These are phyloP conservation scores for Sphagnum magellanicum DNA, from an alignment of 228 moss, liverwort and hornwort genomes.

Conservation along the genomic window DNA sequence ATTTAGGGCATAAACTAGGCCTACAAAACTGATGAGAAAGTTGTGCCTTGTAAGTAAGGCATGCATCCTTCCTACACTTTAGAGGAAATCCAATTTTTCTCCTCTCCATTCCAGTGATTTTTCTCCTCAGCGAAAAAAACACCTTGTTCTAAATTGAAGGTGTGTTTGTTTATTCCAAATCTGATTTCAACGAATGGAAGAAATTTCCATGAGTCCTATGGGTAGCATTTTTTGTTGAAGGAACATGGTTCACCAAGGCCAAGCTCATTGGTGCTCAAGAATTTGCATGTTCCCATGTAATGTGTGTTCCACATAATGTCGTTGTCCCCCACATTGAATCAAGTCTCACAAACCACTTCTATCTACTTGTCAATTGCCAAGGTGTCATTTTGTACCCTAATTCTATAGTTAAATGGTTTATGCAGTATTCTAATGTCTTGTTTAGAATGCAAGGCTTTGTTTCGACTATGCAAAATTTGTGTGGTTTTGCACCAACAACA, in stretches of 20 bases:
- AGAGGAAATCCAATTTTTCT: too few species aligned
- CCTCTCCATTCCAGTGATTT: too few species aligned
- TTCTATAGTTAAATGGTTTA: too few species aligned
- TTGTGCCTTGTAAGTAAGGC: too few species aligned
- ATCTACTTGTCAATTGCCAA: too few species aligned
- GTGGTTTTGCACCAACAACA: conserved; percentile 45
- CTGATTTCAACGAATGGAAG: conserved; percentile 29
- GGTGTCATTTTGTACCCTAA: background rate
- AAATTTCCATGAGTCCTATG: conserved; percentile 40
- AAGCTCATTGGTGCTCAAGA: conserved; percentile 43
- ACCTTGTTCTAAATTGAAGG: too few species aligned
- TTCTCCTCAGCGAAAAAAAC: too few species aligned
- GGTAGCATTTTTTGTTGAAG: conserved; percentile 55
- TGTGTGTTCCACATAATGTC: conserved; percentile 37
- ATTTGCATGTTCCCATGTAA: conserved; percentile 30
- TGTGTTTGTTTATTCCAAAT: conserved; percentile 14
- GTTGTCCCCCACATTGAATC: conserved; percentile 53
- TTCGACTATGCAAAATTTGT: conserved; percentile 37
- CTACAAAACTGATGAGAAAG: too few species aligned
- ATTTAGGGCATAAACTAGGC: too few species aligned
- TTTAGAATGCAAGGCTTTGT: conserved; percentile 36
- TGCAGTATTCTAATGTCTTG: background rate
- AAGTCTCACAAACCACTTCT: background rate
- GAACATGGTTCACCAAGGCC: conserved; percentile 38
- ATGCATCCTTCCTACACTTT: too few species aligned